A percentile compares a stretch with the other conserved stretches of the same genome.
These are phyloP conservation scores for Saprolegnia parasitica DNA, from an alignment of 352 stramenopile genomes.

Conservation along the genomic window DNA sequence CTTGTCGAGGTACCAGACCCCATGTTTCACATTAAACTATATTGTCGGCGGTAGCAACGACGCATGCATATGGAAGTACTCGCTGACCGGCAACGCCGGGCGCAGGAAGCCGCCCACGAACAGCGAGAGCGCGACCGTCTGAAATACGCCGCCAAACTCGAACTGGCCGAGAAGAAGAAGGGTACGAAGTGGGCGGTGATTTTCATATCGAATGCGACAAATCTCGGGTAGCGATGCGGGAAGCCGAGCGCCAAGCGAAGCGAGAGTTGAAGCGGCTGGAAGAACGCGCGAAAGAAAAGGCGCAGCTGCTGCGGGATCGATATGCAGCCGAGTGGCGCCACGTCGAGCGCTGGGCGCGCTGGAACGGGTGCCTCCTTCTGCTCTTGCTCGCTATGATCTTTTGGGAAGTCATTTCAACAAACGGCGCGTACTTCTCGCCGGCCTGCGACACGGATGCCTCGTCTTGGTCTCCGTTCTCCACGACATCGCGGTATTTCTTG, in stretches of 20 bases:
- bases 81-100: neutral
- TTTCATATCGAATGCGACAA: neutral
- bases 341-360: neutral
- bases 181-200: neutral
- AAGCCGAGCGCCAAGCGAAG: neutral
- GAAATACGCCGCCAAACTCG: neutral
- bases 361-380: neutral
- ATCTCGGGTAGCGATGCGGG: neutral
- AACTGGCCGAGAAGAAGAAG: neutral
- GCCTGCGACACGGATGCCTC: neutral
- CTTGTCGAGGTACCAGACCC: neutral
- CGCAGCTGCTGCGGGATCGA: neutral
- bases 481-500: neutral
- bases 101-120: neutral
- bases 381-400: slow-evolving; percentile 4
- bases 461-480: neutral
- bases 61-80: neutral
- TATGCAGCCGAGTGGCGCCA: neutral
- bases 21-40: neutral
- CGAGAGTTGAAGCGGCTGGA: neutral
- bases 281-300: neutral
- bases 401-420: slow-evolving; percentile 8
- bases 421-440: neutral
- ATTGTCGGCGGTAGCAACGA: neutral
- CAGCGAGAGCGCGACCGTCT: neutral